Base-by-base conservation (phyloP, 75 land plant genomes). In the Pinus taeda region DNA sequence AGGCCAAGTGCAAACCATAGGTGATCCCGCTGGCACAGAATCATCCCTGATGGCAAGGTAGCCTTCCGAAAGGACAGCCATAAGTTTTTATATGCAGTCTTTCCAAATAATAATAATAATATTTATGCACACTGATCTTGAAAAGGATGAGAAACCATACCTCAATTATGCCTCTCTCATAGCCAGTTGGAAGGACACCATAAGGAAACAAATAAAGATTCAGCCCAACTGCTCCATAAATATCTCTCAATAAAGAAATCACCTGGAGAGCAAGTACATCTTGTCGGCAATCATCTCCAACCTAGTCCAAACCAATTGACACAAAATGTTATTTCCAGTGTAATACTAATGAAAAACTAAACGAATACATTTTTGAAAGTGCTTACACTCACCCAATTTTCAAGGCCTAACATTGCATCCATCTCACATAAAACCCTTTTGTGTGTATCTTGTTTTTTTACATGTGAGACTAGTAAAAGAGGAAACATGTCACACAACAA, bases 191-290 rank as follows among this genome's bases (percentile, higher is more conserved):
- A 71, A 97, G 90, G 74, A 97, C 99, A 63, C 99, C 98, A 85
- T 97, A 97, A 53, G 99, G 99, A 80, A 86, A 97, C 9, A 97
- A 57, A 83, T 97, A 97, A 62, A 97, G 91, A 78, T 95, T 89
- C 60, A 97, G 78, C 24, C 95, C 92, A 74, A 95, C 92, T 33
- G 99, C 98, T 82, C 81, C 75, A 86, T 90, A 97, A 57, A 97
- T 91, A 67, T 97, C 95, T 71, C 90, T 85, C 71, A 97, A 79
- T 49, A 97, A 91, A 26, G 98, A 75, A 67, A 97, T 97, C 45
- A 97, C 99, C 81, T 97, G 99, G 15, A 97, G 91, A n/a, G 99
- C 99, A 72, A 97, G 86, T 61, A 97, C 99, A 87, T 97, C 99
- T 80, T 97, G 99, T 36, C 99, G 86, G 76, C 99, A 97, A 84